Evolutionary conservation across 2,329 filamentous ascomycete genomes (phyloP), one percentile per base, ranked within the genome.

Genomic region (Nemania serpens): DNA sequence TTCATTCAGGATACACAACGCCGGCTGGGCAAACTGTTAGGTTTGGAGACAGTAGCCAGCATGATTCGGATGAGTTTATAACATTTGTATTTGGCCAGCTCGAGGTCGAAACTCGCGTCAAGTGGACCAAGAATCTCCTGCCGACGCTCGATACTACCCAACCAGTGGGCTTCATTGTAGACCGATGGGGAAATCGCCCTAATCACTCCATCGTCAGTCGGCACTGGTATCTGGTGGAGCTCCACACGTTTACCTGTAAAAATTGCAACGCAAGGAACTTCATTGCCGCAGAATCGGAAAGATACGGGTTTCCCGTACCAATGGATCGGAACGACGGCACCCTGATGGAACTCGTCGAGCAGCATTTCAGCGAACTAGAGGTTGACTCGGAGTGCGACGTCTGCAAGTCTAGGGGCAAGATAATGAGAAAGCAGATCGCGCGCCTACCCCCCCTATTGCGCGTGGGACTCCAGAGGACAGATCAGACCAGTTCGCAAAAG

Each of bases 51-150:
- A 81, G 82, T 22, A 79, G 86, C 51, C 94, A 98, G 73, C 95
- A 98, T 76, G 95, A 99, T 71, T 90, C 93, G 1, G 90, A 93
- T 66, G 95, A 98, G 70, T 96, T 96, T 68, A 88, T 94, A 66
- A 87, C 88, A 47, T 97, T 96, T 71, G 75, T 97, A 25, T 82
- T 96, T 39, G 88, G 91, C 55, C 88, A 90, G 66, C 81, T 98
- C 12, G 89, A 94, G 68, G 91, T 95, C 71, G 95, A 99, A 75
- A 88, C 96, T 53, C 34, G 5, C 96, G 97, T 73, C n/a, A 74
- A 79, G 88, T 61, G 79, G 62, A 18, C 65, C 64, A 50, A 46
- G 37, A 59, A 60, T 25, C 3, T 41, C 39, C 15, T 59, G 50
- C 45, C 62, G 15, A 54, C 50, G 33, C 55, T 64, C 22, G 65